A percentile compares a stretch with the other conserved stretches of the same genome.
Conservation (phyloP, 73 alveolate genomes). For the Paramecium pentaurelia region DNA sequence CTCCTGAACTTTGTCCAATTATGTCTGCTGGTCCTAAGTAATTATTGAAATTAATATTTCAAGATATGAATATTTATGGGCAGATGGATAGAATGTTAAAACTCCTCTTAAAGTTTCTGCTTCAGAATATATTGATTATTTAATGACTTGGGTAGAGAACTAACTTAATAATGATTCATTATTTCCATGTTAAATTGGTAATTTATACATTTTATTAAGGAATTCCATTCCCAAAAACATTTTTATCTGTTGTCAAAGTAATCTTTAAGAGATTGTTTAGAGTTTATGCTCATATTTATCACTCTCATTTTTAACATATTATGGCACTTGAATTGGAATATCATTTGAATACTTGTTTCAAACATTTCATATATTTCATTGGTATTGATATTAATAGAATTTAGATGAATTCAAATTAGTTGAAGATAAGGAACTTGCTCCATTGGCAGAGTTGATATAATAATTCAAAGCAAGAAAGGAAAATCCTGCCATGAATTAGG, state of each 20-base stretch:
- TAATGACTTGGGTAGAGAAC: constrained; percentile 98
- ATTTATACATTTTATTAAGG: background rate
- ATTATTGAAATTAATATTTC: background rate
- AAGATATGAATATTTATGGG: constrained; percentile 96
- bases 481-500: constrained; percentile 48
- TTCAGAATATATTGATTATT: constrained; percentile 93
- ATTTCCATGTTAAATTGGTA: constrained; percentile 88
- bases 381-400: background rate
- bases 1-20: constrained; percentile 84
- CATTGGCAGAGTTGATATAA: constrained; percentile 90
- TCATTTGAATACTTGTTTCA: constrained; percentile 95
- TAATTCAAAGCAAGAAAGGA: constrained; percentile 91
- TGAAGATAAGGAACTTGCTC: constrained; percentile 94
- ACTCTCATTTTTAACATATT: constrained; percentile 96
- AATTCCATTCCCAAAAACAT: constrained; percentile 62
- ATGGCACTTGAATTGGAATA: constrained; percentile 89
- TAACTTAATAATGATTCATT: constrained; percentile 92
- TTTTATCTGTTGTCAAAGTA: constrained; percentile 83
- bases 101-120: constrained; percentile 98
- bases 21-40: constrained; percentile 94
- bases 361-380: constrained; percentile 94
- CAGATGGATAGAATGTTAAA: constrained; percentile 95
- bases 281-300: constrained; percentile 99
- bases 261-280: constrained; percentile 98
- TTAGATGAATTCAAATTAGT: constrained; percentile 90